A percentile compares a stretch with the other conserved stretches of the same genome.
phyloP scores from a whole-genome alignment of 805 yeast genomes.

The Lachancea lanzarotensis region DNA sequence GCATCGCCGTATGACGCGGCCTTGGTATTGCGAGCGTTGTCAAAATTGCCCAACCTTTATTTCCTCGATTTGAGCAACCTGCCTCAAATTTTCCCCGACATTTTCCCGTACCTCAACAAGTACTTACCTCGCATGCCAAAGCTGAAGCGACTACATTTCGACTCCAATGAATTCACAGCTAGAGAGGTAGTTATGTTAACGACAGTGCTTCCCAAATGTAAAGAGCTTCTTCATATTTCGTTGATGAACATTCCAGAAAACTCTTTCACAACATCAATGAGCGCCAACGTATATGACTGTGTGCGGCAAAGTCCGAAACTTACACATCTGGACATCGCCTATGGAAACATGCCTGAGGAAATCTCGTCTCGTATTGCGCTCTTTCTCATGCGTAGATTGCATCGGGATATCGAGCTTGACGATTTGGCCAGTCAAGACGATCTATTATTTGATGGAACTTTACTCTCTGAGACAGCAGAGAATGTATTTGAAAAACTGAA shows the following conservation, averaged over 20 bases:
- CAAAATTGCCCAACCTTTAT: constrained; percentile 51
- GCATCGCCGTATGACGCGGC: constrained; percentile 46
- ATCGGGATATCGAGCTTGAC: constrained; percentile 29
- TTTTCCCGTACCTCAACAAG: constrained; percentile 50
- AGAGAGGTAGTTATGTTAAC: constrained; percentile 54
- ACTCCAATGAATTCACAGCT: constrained; percentile 53
- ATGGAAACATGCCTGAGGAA: constrained; percentile 50
- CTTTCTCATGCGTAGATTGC: constrained; percentile 68
- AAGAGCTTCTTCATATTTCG: constrained; percentile 59
- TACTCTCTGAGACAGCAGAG: constrained; percentile 69
- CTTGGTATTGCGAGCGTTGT: constrained; percentile 41
- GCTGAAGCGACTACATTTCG: constrained; percentile 63
- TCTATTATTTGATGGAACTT: constrained; percentile 66
- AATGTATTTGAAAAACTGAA: constrained; percentile 44
- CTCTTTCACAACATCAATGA: constrained; percentile 49
- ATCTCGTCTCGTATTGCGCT: constrained; percentile 69
- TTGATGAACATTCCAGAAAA: constrained; percentile 48
- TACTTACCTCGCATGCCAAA: constrained; percentile 63
- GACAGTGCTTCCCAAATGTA: constrained; percentile 64
- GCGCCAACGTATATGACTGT: constrained; percentile 61
- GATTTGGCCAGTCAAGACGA: constrained; percentile 44
- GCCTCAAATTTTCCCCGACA: constrained; percentile 57
- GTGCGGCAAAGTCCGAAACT: constrained; percentile 61
- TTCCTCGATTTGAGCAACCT: constrained; percentile 74
- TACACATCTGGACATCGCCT: constrained; percentile 62